Conservation (phyloP, 2,329 filamentous ascomycete genomes). For the Chrysosporium queenslandicum region DNA sequence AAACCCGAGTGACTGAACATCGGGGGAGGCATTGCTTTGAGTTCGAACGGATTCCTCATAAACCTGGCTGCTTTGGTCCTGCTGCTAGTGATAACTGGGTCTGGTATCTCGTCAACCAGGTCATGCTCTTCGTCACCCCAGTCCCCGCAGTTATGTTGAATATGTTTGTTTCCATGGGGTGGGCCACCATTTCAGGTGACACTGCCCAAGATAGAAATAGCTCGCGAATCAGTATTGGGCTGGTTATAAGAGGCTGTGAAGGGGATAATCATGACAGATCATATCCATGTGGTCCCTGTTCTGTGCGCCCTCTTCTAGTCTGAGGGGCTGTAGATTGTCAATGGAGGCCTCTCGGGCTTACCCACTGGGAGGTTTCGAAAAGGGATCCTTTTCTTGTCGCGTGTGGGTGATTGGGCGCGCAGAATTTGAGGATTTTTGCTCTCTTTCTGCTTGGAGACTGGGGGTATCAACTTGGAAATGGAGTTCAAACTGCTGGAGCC, state of each 20-base stretch:
- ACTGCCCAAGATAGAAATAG: not conserved
- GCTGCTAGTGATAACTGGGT: not conserved
- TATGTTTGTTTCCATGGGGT: not conserved
- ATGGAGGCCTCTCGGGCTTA: constrained; percentile 2
- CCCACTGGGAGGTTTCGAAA: not conserved
- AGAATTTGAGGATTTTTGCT: constrained; percentile 1
- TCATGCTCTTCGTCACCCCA: constrained; percentile 2
- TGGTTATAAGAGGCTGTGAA: constrained; percentile 3
- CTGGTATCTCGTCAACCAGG: constrained; percentile 6
- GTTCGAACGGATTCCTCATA: constrained; percentile 6
- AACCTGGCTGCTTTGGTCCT: constrained; percentile 1
- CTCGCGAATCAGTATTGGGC: constrained; percentile 1
- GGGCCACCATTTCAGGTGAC: not conserved
- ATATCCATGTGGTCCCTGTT: not conserved
- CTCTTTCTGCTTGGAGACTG: not conserved
- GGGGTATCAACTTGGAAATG: not conserved
- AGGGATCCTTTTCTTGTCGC: not conserved
- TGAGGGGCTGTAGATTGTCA: constrained; percentile 2
- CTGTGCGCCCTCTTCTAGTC: not conserved
- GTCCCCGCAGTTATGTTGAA: constrained; percentile 1
- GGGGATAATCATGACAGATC: constrained; percentile 5
- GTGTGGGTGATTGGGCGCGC: constrained; percentile 1
- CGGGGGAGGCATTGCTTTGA: constrained; percentile 8
- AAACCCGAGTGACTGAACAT: not conserved
- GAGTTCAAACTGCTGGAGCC: not conserved